These are phyloP conservation scores for Pichia exigua DNA, from an alignment of 805 yeast genomes.

Conservation along the genomic window DNA sequence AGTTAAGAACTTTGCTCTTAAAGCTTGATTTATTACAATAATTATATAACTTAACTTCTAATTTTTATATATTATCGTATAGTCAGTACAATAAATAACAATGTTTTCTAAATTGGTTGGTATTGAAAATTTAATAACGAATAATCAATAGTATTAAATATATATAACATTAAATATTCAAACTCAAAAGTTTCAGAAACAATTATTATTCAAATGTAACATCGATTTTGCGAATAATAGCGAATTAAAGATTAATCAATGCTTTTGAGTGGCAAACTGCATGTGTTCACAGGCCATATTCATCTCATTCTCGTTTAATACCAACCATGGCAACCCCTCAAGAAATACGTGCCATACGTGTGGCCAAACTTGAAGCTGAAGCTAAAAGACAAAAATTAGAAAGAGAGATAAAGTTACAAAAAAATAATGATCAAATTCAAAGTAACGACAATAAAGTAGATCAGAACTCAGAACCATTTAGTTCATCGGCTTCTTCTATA, in stretches of 20 bases:
- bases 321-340: constrained; percentile 6
- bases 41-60: background rate
- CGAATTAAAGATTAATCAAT: background rate
- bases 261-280: background rate
- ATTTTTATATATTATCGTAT: constrained; percentile 5
- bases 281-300: background rate
- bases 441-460: background rate
- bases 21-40: constrained; percentile 62
- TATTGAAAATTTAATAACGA: too few species aligned
- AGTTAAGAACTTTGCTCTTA: constrained; percentile 95
- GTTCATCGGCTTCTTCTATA: background rate
- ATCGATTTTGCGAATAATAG: too few species aligned
- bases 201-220: too few species aligned
- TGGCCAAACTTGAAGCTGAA: constrained; percentile 37
- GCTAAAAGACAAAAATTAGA: constrained; percentile 3
- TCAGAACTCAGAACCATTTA: background rate
- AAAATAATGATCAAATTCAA: background rate
- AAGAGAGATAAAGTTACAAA: background rate
- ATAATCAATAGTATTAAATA: too few species aligned
- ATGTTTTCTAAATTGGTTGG: background rate
- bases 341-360: constrained; percentile 36
- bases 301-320: background rate
- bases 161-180: background rate
- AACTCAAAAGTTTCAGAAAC: too few species aligned
- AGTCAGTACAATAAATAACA: background rate